Evolutionary conservation across 140 eudicot species (phyloP), one percentile per base, ranked within the genome.

Genomic region (Erigeron philadelphicus): DNA sequence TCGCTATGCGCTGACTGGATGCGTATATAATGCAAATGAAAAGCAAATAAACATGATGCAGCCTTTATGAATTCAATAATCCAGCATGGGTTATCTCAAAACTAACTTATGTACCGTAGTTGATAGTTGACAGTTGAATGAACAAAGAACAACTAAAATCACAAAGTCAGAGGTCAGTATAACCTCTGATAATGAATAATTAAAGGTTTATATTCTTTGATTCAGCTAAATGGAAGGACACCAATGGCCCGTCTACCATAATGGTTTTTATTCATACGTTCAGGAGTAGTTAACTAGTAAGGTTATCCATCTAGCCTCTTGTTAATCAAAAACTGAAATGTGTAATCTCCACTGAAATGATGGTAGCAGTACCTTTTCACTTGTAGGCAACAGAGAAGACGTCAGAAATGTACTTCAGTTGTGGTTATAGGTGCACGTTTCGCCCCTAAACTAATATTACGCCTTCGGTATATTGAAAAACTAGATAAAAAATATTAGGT

Each of bases 21-120:
- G 35, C 35, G 1, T 25, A 31, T 21, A 21, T 21, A 21, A 21
- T 21, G 25, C 41, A 23, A 43, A 43, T 2, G 21, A 68, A 55
- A 55, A 48, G 16, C 16, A 69, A 61, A 25, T 42, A 45, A 21
- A 49, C 41, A 42, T 35, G 45, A 11, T 59, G 12, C 55, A 49
- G 12, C 48, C 64, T 67, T 60, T 75, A 48, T 55, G 48, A 21
- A 43, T 44, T 52, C 72, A 70, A 63, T 60, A 70, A 63, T 31
- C 9, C 59, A 52, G 18, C 17, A 16, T 18, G 25, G 43, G 46
- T 9, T 18, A 11, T 52, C 12, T 16, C 48, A 53, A 53, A 4
- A 6, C 55, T 25, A 66, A 69, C 38, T 58, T 57, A 66, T 40
- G 35, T 25, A 25, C 38, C 4, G 58, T 38, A 46, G 62, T 17